A percentile compares a stretch with the other conserved stretches of the same genome.
Evolutionary conservation across 1,284 basidiomycete species (phyloP).

Genomic region (Ustilago xerochloae): DNA sequence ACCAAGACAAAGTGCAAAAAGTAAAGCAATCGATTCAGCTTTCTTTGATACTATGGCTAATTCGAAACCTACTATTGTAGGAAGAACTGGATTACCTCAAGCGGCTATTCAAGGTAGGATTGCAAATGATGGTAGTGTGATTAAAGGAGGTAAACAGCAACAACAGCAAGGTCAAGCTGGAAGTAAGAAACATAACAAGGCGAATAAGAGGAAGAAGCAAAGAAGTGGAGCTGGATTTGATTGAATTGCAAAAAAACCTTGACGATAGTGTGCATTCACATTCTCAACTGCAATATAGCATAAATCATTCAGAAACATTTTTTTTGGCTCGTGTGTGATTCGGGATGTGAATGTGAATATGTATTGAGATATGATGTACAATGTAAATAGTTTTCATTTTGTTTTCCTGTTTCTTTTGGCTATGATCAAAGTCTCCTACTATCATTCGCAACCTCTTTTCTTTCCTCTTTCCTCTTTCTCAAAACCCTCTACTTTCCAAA

Average conservation of each 20-base stretch:
- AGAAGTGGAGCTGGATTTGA: slow-evolving; percentile 59
- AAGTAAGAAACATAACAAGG: slow-evolving; percentile 91
- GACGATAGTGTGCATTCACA: too few species aligned
- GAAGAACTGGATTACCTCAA: slow-evolving; percentile 69
- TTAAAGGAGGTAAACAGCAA: slow-evolving; percentile 69
- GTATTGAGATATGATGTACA: neutral
- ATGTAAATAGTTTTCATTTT: neutral
- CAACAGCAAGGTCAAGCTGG: slow-evolving; percentile 70
- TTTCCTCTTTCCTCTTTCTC: neutral
- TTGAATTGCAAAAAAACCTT: neutral
- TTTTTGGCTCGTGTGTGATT: too few species aligned
- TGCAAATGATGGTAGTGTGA: slow-evolving; percentile 49
- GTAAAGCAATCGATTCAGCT: slow-evolving; percentile 77
- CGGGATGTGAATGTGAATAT: too few species aligned
- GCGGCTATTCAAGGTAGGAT: slow-evolving; percentile 51
- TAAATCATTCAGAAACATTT: too few species aligned
- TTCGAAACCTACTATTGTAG: slow-evolving; percentile 70
- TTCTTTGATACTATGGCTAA: slow-evolving; percentile 84
- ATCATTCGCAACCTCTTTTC: neutral
- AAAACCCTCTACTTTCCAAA: slow-evolving; percentile 44
- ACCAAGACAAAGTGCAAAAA: slow-evolving; percentile 30
- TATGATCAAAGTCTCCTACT: neutral
- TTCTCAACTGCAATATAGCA: too few species aligned
- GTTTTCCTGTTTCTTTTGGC: neutral
- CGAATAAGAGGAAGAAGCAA: slow-evolving; percentile 73